Percentiles rank a stretch among this genome's conserved stretches.
Evolutionary conservation across 2,329 filamentous ascomycete genomes (phyloP).

Genomic region (Colletotrichum sp.): DNA sequence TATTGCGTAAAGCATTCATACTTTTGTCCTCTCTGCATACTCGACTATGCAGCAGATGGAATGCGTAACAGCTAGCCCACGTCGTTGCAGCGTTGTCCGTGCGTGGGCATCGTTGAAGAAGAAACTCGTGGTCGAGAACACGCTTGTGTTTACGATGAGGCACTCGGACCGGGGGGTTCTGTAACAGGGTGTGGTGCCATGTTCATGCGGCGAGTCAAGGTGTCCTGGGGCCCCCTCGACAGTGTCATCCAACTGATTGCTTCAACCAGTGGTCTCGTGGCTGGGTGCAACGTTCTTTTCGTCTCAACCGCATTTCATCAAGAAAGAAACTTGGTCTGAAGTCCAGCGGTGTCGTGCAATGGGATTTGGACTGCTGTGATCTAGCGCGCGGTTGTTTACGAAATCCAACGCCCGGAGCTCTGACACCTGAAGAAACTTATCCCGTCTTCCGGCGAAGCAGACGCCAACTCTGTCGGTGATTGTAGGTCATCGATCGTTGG

Average conservation of each 20-base stretch:
- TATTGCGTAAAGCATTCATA: background rate
- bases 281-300: background rate
- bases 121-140: background rate
- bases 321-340: background rate
- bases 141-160: background rate
- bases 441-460: background rate
- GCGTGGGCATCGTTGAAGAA: background rate
- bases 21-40: background rate
- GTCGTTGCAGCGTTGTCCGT: background rate
- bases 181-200: constrained; percentile 2
- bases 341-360: background rate
- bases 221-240: background rate
- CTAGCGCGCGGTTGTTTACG: background rate
- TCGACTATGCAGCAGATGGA: background rate
- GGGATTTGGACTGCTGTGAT: background rate
- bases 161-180: constrained; percentile 8
- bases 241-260: background rate
- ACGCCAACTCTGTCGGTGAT: background rate
- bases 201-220: constrained; percentile 6
- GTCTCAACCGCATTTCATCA: background rate
- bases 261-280: background rate
- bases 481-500: background rate
- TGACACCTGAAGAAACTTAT: background rate
- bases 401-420: background rate
- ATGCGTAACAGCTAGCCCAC: background rate